Percentiles rank a stretch among this genome's conserved stretches.
phyloP scores from a whole-genome alignment of 2,329 filamentous ascomycete species.

The Beauveria medogensis region DNA sequence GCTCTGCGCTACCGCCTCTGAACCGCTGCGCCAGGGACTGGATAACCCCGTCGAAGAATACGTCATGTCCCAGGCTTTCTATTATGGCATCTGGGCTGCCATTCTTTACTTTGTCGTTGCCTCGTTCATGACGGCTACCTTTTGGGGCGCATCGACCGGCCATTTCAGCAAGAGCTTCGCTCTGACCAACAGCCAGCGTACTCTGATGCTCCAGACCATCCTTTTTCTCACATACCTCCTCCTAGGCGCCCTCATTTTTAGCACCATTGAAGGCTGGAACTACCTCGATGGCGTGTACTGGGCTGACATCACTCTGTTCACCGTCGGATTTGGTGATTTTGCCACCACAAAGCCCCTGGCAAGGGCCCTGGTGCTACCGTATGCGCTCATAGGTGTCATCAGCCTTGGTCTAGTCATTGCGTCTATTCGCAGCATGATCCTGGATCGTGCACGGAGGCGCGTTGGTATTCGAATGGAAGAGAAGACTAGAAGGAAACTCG shows the following conservation, averaged over 20 bases:
- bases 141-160: constrained; percentile 60
- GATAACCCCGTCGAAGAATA: constrained; percentile 39
- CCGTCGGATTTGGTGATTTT: constrained; percentile 55
- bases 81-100: constrained; percentile 75
- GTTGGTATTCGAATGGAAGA: constrained; percentile 52
- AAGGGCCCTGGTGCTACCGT: constrained; percentile 71
- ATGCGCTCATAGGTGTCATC: constrained; percentile 73
- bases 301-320: constrained; percentile 64
- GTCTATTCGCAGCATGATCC: constrained; percentile 61
- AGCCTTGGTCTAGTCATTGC: constrained; percentile 77
- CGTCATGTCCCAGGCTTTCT: constrained; percentile 73
- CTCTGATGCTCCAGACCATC: constrained; percentile 85
- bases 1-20: constrained; percentile 57
- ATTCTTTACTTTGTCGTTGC: constrained; percentile 72
- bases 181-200: constrained; percentile 73
- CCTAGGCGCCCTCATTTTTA: constrained; percentile 68
- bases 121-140: constrained; percentile 69
- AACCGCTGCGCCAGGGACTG: constrained; percentile 36
- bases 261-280: constrained; percentile 61
- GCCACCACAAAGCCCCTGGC: constrained; percentile 43
- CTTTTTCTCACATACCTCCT: constrained; percentile 75
- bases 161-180: constrained; percentile 74
- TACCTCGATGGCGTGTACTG: constrained; percentile 76
- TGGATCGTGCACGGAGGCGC: constrained; percentile 48
- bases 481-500: constrained; percentile 43